Base-by-base conservation (phyloP, 768 basidiomycete genomes). In the Panaeolus papilionaceus region DNA sequence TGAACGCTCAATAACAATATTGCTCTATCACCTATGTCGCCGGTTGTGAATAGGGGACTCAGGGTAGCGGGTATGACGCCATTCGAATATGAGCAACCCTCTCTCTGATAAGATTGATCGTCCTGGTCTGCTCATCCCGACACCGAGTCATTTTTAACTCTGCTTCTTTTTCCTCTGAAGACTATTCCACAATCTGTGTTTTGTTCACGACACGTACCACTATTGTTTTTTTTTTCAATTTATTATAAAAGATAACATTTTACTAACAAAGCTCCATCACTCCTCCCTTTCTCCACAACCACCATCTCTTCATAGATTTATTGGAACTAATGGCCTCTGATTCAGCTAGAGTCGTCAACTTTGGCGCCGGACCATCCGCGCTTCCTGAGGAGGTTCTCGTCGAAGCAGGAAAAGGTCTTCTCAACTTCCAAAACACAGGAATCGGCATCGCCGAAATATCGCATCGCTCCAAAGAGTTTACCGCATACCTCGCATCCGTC, bases 361-460 rank as follows among this genome's bases (percentile, higher is more conserved):
- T 99, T 78, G 93, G 95, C 63, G 92, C 98, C 63, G 98, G 98
- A 0, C 98, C 98, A 16, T 98, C 96, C 20, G 91, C 93, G 0
- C 84, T 99, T 47, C 98, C 98, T 16, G 85, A 89, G n/a, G 81
- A 89, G 3, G 94, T 98, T 38, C 88, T 99, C 64, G 79, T 90
- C 72, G 89, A 96, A 76, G 95, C 96, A 2, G 86, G 92, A 14
- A 81, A 86, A 69, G 95, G 92, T 16, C 84, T 99, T n/a, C 82
- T 99, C 73, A 92, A 99, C 83, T 98, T 95, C 79, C 83, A 91
- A 66, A 85, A 85, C 61, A 96, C 94, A 2, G 98, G 98, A 33
- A 96, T 99, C 68, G 98, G 98, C 51, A 89, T 99, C 76, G 93
- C 95, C 49, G 98, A 99, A 79, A 88, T 99, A 76, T 97, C 95